Percentiles rank a stretch among this genome's conserved stretches.
phyloP scores from a whole-genome alignment of 345 rosid species.

The Salix exigua region DNA sequence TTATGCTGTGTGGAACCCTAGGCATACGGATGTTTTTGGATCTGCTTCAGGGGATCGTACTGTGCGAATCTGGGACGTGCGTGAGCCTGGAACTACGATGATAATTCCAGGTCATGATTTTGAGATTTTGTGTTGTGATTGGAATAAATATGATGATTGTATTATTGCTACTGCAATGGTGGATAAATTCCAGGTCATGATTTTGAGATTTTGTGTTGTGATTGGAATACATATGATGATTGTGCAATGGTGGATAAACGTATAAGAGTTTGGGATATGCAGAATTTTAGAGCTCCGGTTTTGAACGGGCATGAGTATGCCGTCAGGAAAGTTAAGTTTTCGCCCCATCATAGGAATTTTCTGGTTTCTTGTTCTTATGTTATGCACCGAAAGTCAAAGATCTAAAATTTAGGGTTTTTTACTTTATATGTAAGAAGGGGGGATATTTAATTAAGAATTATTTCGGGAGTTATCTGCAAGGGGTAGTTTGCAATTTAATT shows the following conservation, averaged over 20 bases:
- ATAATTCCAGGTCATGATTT: constrained; percentile 82
- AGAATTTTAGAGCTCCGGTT: constrained; percentile 69
- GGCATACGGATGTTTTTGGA: constrained; percentile 85
- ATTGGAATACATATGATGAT: constrained; percentile 94
- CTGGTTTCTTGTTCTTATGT: constrained; percentile 76
- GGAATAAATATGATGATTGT: constrained; percentile 95
- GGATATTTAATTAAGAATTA: no score
- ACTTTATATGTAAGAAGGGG: no score
- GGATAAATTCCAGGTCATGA: constrained; percentile 88
- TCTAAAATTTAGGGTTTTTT: no score
- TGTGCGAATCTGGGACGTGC: constrained; percentile 75
- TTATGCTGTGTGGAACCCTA: constrained; percentile 78
- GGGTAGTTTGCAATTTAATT: no score
- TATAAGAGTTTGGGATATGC: constrained; percentile 77
- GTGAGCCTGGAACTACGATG: constrained; percentile 90
- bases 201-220: constrained; percentile 68
- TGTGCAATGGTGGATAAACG: constrained; percentile 74
- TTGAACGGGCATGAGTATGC: constrained; percentile 86
- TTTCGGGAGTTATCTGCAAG: no score
- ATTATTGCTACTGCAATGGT: constrained; percentile 26
- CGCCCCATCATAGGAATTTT: constrained; percentile 73
- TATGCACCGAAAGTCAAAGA: no score
- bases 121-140: constrained; percentile 75
- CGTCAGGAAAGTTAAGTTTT: constrained; percentile 78
- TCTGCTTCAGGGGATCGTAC: constrained; percentile 93